Evolutionary conservation across 176 grass and related monocot species (phyloP).

Genomic region (Oryza meridionalis): DNA sequence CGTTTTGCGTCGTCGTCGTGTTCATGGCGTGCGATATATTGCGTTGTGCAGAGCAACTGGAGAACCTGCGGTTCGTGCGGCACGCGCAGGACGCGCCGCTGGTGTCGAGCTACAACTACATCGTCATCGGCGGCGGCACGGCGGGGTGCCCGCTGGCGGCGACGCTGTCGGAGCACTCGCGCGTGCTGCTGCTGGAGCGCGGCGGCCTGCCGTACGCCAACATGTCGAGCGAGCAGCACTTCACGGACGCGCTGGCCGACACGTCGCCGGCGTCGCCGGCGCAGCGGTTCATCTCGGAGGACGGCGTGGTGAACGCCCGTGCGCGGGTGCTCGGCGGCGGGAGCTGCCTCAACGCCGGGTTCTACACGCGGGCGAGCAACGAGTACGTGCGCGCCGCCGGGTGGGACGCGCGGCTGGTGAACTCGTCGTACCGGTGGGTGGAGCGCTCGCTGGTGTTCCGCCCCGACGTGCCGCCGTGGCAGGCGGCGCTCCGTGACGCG

Average conservation of each 20-base stretch:
- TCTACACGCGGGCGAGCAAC: conserved; percentile 70
- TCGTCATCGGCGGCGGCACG: conserved; percentile 73
- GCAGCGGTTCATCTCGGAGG: conserved; percentile 61
- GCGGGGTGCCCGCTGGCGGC: conserved; percentile 65
- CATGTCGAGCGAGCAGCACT: conserved; percentile 31
- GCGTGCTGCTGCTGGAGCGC: conserved; percentile 54
- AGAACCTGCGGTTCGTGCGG: conserved; percentile 25
- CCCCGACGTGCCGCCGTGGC: conserved; percentile 68
- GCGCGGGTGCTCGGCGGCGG: conserved; percentile 70
- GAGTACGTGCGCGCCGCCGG: conserved; percentile 46
- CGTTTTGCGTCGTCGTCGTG: neutral
- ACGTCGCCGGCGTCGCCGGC: conserved; percentile 29
- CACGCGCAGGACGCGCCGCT: conserved; percentile 40
- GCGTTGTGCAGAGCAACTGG: conserved; percentile 4
- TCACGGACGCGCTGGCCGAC: conserved; percentile 45
- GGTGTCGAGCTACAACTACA: conserved; percentile 59
- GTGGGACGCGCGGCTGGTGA: conserved; percentile 53
- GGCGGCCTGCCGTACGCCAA: conserved; percentile 46
- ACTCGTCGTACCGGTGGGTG: conserved; percentile 67
- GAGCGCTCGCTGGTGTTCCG: conserved; percentile 69
- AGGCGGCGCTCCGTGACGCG: conserved; percentile 68
- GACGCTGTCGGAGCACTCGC: conserved; percentile 50
- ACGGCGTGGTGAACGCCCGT: conserved; percentile 68
- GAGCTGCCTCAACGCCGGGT: conserved; percentile 74
- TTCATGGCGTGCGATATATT: neutral